These are phyloP conservation scores for Salix suchowensis DNA, from an alignment of 345 rosid species.

Conservation along the genomic window DNA sequence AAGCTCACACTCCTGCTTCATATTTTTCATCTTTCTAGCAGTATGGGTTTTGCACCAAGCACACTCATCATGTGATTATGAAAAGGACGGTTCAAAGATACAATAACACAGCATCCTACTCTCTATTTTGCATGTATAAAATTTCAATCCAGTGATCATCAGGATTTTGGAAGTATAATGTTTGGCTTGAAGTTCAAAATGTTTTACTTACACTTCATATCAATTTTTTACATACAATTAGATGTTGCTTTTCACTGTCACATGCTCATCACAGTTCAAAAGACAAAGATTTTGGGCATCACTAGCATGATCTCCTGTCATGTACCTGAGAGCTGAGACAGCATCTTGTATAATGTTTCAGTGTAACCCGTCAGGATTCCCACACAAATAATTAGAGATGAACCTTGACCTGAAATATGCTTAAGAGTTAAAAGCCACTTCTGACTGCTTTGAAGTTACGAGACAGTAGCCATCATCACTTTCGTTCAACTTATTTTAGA, in stretches of 20 bases:
- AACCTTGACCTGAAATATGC: constrained; percentile 76
- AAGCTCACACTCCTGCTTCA: neutral
- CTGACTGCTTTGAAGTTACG: too few relatives aligned
- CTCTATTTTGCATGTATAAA: too few relatives aligned
- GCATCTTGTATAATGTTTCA: constrained; percentile 87
- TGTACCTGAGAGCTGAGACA: constrained; percentile 75
- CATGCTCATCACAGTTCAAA: too few relatives aligned
- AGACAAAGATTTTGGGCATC: too few relatives aligned
- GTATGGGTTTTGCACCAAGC: neutral
- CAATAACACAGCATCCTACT: too few relatives aligned
- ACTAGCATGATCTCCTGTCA: constrained; percentile 6
- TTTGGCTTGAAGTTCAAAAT: neutral
- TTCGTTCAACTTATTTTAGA: neutral
- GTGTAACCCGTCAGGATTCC: constrained; percentile 94
- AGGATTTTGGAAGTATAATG: too few relatives aligned
- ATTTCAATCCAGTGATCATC: too few relatives aligned
- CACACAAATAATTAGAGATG: constrained; percentile 82
- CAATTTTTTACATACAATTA: too few relatives aligned
- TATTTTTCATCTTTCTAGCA: neutral
- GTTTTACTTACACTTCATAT: too few relatives aligned
- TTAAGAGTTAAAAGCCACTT: constrained; percentile 10
- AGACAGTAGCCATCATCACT: too few relatives aligned
- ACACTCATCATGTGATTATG: neutral
- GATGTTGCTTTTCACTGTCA: too few relatives aligned
- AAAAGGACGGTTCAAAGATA: neutral